A percentile compares a stretch with the other conserved stretches of the same genome.
These are phyloP conservation scores for Dunaliella primolecta DNA, from an alignment of 139 green algal species.

Conservation along the genomic window DNA sequence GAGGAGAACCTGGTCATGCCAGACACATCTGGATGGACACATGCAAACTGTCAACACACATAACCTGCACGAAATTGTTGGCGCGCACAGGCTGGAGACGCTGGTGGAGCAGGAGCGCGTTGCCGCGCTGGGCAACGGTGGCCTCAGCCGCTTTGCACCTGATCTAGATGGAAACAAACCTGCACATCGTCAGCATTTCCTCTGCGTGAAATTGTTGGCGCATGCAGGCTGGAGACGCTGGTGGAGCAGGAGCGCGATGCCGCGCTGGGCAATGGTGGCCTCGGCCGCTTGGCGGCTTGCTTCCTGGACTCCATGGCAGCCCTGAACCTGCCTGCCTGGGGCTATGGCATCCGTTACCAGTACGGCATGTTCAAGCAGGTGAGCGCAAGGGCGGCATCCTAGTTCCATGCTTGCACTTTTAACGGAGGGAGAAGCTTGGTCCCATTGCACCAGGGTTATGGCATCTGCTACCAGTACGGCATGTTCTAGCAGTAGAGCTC, in stretches of 20 bases:
- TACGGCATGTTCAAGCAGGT: constrained; percentile 99
- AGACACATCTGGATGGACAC: too few relatives aligned
- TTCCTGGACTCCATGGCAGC: constrained; percentile 98
- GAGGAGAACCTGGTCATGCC: too few relatives aligned
- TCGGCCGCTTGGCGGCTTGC: constrained; percentile 95
- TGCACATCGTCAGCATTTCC: too few relatives aligned
- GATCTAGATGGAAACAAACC: too few relatives aligned
- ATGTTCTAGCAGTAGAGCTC: constrained; percentile 91
- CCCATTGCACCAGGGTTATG: constrained; percentile 74
- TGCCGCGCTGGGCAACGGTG: constrained; percentile 95
- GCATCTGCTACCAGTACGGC: constrained; percentile 98
- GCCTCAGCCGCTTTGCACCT: constrained; percentile 96
- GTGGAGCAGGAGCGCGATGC: constrained; percentile 70
- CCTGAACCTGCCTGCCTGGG: constrained; percentile 93
- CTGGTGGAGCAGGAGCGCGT: constrained; percentile 62
- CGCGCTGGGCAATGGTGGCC: constrained; percentile 95
- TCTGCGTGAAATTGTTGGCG: too few relatives aligned
- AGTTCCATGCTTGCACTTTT: too few relatives aligned
- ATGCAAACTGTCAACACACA: too few relatives aligned
- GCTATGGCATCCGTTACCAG: constrained; percentile 98
- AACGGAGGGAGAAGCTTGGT: neutral
- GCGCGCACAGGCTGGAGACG: constrained; percentile 66
- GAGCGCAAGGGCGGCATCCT: too few relatives aligned
- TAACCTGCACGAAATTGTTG: too few relatives aligned
- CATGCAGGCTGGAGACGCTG: constrained; percentile 66